phyloP scores from a whole-genome alignment of 140 eudicot genomes.

The Anethum foeniculum region DNA sequence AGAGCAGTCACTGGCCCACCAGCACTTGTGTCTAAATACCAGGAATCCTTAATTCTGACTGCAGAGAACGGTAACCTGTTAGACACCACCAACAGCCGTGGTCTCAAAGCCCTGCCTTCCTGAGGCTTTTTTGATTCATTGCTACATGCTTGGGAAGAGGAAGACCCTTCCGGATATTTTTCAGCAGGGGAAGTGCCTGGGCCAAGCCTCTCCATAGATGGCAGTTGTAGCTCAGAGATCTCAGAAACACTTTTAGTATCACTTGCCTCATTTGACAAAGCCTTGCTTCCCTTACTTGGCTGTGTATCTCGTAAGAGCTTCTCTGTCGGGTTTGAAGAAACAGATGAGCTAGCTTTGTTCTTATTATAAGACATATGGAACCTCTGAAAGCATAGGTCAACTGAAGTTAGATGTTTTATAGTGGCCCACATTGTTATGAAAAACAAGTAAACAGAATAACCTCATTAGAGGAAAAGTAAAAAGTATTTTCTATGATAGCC shows the following conservation, averaged over 20 bases:
- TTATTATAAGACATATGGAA: constrained; percentile 61
- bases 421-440: constrained; percentile 31
- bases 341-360: constrained; percentile 38
- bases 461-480: not conserved
- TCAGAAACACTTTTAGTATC: constrained; percentile 28
- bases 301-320: constrained; percentile 62
- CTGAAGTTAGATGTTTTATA: constrained; percentile 16
- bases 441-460: constrained; percentile 11
- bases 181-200: constrained; percentile 33
- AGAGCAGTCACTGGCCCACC: constrained; percentile 92
- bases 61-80: constrained; percentile 83
- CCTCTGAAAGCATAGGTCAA: constrained; percentile 19
- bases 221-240: constrained; percentile 30
- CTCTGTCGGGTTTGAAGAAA: constrained; percentile 37
- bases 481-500: not conserved
- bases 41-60: constrained; percentile 65
- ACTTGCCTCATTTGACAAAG: constrained; percentile 27
- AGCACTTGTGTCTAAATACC: constrained; percentile 81
- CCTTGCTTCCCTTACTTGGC: constrained; percentile 44
- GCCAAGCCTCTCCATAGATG: constrained; percentile 20
- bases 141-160: constrained; percentile 22
- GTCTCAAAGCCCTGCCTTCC: constrained; percentile 47
- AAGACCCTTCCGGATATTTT: constrained; percentile 47
- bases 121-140: constrained; percentile 34
- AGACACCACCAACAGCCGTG: constrained; percentile 78